These are phyloP conservation scores for Colletotrichum sp. DNA, from an alignment of 2,329 filamentous ascomycete genomes.

Conservation along the genomic window DNA sequence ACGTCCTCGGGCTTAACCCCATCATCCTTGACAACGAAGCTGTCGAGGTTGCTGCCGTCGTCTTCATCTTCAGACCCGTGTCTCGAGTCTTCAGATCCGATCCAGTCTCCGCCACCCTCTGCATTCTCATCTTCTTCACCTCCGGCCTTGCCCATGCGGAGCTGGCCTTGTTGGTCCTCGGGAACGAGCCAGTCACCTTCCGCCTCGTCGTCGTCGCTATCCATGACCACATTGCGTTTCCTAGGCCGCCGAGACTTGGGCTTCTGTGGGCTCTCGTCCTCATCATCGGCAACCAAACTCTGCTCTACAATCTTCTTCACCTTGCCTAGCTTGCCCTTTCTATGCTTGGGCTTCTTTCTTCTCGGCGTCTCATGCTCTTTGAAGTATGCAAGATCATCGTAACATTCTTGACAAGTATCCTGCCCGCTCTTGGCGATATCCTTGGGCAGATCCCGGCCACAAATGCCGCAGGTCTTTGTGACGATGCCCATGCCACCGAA, in stretches of 20 bases:
- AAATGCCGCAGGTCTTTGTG: slow-evolving; percentile 82
- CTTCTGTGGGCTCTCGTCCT: slow-evolving; percentile 19
- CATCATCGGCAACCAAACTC: slow-evolving; percentile 4
- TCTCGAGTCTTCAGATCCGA: slow-evolving; percentile 73
- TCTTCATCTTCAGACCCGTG: slow-evolving; percentile 60
- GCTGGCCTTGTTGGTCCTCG: slow-evolving; percentile 64
- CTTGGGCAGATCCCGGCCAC: slow-evolving; percentile 69
- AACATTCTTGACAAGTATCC: slow-evolving; percentile 75
- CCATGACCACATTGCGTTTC: slow-evolving; percentile 62
- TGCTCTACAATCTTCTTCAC: slow-evolving; percentile 26
- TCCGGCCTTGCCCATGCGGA: slow-evolving; percentile 77
- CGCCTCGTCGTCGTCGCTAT: slow-evolving; percentile 73
- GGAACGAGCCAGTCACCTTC: slow-evolving; percentile 83
- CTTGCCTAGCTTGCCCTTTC: slow-evolving; percentile 32
- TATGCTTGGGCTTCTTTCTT: slow-evolving; percentile 45
- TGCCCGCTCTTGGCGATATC: slow-evolving; percentile 44
- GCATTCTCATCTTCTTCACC: slow-evolving; percentile 87
- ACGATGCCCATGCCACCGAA: slow-evolving; percentile 84
- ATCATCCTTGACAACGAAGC: slow-evolving; percentile 61
- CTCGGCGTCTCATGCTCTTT: slow-evolving; percentile 49
- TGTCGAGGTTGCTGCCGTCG: slow-evolving; percentile 58
- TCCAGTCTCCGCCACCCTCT: slow-evolving; percentile 82
- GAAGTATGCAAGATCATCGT: slow-evolving; percentile 73
- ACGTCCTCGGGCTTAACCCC: slow-evolving; percentile 33
- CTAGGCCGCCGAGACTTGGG: slow-evolving; percentile 40